A percentile compares a stretch with the other conserved stretches of the same genome.
These are phyloP conservation scores for Leucogyrophana mollusca DNA, from an alignment of 768 basidiomycete genomes.

Conservation along the genomic window DNA sequence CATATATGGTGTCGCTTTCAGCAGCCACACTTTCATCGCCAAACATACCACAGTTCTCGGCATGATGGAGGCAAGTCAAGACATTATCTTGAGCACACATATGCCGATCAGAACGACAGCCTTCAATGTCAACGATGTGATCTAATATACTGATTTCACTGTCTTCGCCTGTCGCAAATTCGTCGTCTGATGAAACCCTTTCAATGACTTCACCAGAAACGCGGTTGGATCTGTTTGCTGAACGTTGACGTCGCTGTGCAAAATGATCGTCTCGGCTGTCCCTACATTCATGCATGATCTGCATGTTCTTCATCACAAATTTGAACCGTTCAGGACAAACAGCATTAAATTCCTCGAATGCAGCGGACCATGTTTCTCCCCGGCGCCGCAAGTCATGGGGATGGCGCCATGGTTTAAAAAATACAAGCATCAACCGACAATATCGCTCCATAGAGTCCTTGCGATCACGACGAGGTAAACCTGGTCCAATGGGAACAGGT, in stretches of 20 bases:
- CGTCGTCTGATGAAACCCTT: too few relatives aligned
- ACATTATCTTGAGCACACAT: too few relatives aligned
- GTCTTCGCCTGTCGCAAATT: too few relatives aligned
- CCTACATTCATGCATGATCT: conserved; percentile 39
- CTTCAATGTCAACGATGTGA: too few relatives aligned
- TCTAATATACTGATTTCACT: too few relatives aligned
- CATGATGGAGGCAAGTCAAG: too few relatives aligned
- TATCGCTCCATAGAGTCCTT: conserved; percentile 21
- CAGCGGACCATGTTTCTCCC: conserved; percentile 23
- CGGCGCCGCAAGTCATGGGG: conserved; percentile 22
- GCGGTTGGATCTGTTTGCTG: too few relatives aligned
- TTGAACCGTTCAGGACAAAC: conserved; percentile 4
- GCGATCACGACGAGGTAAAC: conserved; percentile 31
- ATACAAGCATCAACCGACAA: conserved; percentile 36
- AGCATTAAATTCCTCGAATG: conserved; percentile 20
- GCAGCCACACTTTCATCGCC: too few relatives aligned
- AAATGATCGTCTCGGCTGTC: conserved; percentile 35
- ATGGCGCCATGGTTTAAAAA: conserved; percentile 42
- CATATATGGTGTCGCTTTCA: too few relatives aligned
- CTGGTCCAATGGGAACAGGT: conserved; percentile 32
- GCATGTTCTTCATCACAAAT: conserved; percentile 37
- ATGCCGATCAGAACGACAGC: too few relatives aligned
- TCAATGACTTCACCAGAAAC: too few relatives aligned
- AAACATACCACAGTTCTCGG: too few relatives aligned
- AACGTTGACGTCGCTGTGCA: conserved; percentile 6